A percentile compares a stretch with the other conserved stretches of the same genome.
Conservation (phyloP, 768 basidiomycete species). For the Suillus alpinus region DNA sequence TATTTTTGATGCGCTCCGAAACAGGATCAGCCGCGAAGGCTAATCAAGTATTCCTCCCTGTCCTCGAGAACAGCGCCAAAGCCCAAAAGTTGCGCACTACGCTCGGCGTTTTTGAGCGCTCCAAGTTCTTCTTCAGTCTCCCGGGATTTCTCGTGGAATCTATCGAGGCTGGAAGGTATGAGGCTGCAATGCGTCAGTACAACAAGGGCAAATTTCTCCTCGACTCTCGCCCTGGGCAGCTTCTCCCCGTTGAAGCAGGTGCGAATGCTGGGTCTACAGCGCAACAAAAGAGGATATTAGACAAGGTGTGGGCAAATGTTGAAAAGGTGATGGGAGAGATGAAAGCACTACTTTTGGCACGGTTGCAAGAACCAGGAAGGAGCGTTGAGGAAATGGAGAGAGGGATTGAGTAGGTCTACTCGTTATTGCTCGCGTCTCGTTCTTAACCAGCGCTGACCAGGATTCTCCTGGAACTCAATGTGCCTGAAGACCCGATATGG, state of each 20-base stretch:
- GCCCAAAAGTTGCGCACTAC: constrained; percentile 91
- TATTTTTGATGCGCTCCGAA: constrained; percentile 7
- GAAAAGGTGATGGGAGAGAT: constrained; percentile 95
- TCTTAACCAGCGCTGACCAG: constrained; percentile 38
- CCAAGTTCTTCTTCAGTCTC: constrained; percentile 98
- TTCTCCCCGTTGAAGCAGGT: constrained; percentile 64
- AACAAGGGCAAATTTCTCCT: constrained; percentile 93
- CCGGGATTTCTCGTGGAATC: constrained; percentile 86
- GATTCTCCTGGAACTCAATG: constrained; percentile 83
- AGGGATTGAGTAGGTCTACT: constrained; percentile 78
- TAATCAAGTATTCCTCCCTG: constrained; percentile 93
- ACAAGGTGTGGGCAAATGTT: constrained; percentile 94
- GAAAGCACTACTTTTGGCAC: constrained; percentile 70
- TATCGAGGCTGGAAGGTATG: constrained; percentile 90
- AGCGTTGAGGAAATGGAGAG: constrained; percentile 94
- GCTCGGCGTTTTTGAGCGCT: constrained; percentile 91
- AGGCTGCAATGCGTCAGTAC: constrained; percentile 91
- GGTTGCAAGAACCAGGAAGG: constrained; percentile 76
- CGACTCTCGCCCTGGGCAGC: constrained; percentile 84
- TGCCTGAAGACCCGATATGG: constrained; percentile 91
- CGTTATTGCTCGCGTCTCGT: neutral
- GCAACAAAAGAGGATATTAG: constrained; percentile 89
- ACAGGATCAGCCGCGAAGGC: constrained; percentile 89
- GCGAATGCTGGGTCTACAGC: constrained; percentile 60
- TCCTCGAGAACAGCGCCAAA: constrained; percentile 93